Evolutionary conservation across 2,329 filamentous ascomycete genomes (phyloP), one percentile per base, ranked within the genome.

Genomic region (Cladophialophora bantiana): DNA sequence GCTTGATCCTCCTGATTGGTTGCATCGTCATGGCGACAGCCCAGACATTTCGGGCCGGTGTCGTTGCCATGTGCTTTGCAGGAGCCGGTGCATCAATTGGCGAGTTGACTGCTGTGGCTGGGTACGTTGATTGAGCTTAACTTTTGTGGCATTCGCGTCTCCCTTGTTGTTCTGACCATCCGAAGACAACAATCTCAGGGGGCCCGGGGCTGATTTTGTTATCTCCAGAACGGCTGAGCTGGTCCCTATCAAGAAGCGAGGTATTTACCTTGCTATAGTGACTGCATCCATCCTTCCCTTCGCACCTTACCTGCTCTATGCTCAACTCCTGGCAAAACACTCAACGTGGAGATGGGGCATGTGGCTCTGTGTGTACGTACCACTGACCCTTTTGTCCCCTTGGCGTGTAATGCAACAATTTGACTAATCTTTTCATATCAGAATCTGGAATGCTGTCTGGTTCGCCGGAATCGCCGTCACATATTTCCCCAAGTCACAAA

Each of bases 171-270:
- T 26, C 26, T 3, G 26, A 26, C 10, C 42, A 4, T 3, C n/a
- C 15, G 3, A 45, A 12, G n/a, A 20, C 6, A 1, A 20, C 5
- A 40, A 7, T 45, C 13, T 9, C n/a, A 45, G 3, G 45, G 10
- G 45, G 12, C 26, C 20, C 26, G 4, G 4, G 10, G n/a, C 45
- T 50, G 45, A 50, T 18, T 50, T 42, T 1, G 5, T 4, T 50
- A 50, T n/a, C 18, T 50, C 15, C 20, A 50, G 45, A 50, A 66
- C 64, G 20, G 61, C 66, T 7, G 66, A 68, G 20, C 62, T 68
- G 12, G 66, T 65, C 15, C 62, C 66, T 4, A 63, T 65, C 35
- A 62, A 58, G 42, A 62, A 65, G n/a, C 36, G 66, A 40, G 66
- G 66, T 9, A 40, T 57, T 13, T 68, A 65, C 59, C 50, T 68